Percentiles rank a stretch among this genome's conserved stretches.
These are phyloP conservation scores for Chlorella sp. DNA, from an alignment of 139 green algal genomes.

Conservation along the genomic window DNA sequence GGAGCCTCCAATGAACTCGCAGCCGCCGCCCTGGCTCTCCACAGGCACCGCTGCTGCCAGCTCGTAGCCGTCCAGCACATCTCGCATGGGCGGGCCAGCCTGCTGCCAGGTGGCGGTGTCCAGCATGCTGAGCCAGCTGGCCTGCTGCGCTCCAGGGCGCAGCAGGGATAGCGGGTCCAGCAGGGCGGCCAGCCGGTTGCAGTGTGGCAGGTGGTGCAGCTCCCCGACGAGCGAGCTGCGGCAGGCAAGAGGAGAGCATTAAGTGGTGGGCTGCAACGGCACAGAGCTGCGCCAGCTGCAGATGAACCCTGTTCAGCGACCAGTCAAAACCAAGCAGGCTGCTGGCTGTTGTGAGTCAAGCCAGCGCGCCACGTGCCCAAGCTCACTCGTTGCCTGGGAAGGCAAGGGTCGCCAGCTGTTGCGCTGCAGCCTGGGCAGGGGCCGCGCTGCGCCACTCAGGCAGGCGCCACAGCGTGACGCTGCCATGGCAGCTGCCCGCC, in stretches of 20 bases:
- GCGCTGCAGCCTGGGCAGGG: not conserved
- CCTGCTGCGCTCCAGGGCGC: not conserved
- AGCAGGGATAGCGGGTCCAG: slow-evolving; percentile 8
- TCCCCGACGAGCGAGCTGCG: slow-evolving; percentile 13
- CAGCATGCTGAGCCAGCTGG: slow-evolving; percentile 20
- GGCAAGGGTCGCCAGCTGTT: not conserved
- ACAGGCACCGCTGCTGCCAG: not conserved
- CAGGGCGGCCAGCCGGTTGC: not conserved
- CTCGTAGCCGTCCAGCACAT: slow-evolving; percentile 29
- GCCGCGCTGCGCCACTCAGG: not conserved
- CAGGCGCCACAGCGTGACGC: not conserved
- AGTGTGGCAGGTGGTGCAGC: slow-evolving; percentile 1
- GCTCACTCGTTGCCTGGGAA: not conserved
- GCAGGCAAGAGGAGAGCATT: not conserved
- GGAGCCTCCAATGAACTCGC: slow-evolving; percentile 22
- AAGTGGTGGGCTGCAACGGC: not conserved
- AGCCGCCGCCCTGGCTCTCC: not conserved
- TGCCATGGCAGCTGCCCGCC: not conserved
- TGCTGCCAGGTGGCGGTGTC: not conserved
- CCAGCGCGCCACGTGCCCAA: not conserved
- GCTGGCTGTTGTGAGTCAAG: no score
- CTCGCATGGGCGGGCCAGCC: not conserved
- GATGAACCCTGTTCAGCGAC: no score
- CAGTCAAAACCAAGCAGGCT: no score
- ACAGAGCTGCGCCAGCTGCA: not conserved